Conservation (phyloP, 2,329 filamentous ascomycete genomes). For the Aspergillus pseudoterreus region DNA sequence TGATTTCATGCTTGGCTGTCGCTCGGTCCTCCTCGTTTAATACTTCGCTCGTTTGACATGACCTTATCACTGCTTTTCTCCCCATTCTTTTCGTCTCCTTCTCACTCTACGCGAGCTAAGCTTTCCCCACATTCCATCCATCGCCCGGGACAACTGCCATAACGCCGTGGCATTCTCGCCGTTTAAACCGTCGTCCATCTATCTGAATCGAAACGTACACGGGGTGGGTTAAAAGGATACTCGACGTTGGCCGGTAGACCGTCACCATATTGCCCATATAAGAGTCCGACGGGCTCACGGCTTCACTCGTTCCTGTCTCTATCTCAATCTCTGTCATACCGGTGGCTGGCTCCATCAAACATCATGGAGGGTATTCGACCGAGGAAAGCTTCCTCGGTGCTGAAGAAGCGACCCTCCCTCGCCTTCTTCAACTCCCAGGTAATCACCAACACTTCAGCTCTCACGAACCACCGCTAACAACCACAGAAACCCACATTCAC, state of each 20-base stretch:
- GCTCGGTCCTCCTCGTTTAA: not conserved
- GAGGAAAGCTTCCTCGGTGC: conserved; percentile 3
- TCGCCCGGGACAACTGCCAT: conserved; percentile 5
- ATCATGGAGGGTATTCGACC: conserved; percentile 14
- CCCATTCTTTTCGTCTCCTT: conserved; percentile 2
- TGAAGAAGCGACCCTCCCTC: conserved; percentile 14
- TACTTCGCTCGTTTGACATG: not conserved
- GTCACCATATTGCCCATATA: not conserved
- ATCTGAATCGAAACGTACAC: not conserved
- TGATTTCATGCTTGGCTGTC: not conserved
- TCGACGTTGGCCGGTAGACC: not conserved
- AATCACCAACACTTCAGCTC: not conserved
- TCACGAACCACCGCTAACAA: not conserved
- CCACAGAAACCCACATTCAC: conserved; percentile 15
- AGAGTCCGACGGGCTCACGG: not conserved
- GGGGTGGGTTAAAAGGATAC: not conserved
- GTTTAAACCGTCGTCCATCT: too few species aligned
- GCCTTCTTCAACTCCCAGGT: conserved; percentile 17
- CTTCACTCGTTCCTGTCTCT: not conserved
- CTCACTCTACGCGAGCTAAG: conserved; percentile 1
- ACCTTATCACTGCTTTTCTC: not conserved
- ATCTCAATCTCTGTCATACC: not conserved
- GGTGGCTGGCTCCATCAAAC: not conserved
- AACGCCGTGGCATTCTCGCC: not conserved
- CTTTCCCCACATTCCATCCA: conserved; percentile 17